A percentile compares a stretch with the other conserved stretches of the same genome.
Evolutionary conservation across 1,284 basidiomycete genomes (phyloP).

Genomic region (Moesziomyces sp.): DNA sequence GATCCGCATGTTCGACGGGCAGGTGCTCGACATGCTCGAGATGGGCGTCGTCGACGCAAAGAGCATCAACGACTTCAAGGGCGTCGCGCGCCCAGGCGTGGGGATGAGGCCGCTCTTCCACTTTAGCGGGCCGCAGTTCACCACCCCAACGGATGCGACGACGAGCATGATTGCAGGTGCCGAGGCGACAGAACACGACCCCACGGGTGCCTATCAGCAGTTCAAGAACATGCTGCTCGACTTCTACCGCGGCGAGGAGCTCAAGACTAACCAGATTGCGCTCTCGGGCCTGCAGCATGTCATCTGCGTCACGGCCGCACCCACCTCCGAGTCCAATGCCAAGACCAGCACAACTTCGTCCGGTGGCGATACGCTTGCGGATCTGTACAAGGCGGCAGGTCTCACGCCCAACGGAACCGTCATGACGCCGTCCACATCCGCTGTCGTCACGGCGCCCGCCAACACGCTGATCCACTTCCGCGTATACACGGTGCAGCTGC

Average conservation of each 20-base stretch:
- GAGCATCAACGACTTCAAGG: slow-evolving; percentile 85
- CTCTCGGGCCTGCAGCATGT: slow-evolving; percentile 87
- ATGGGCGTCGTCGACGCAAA: slow-evolving; percentile 84
- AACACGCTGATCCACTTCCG: slow-evolving; percentile 85
- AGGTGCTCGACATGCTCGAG: slow-evolving; percentile 94
- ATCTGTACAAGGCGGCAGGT: slow-evolving; percentile 58
- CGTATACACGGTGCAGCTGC: slow-evolving; percentile 81
- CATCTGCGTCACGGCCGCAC: slow-evolving; percentile 71
- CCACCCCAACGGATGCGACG: slow-evolving; percentile 66
- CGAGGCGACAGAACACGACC: slow-evolving; percentile 44
- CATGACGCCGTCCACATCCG: slow-evolving; percentile 61
- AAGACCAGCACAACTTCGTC: background rate
- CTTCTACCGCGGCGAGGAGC: slow-evolving; percentile 82
- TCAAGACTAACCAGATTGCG: slow-evolving; percentile 79
- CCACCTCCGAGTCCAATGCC: slow-evolving; percentile 14
- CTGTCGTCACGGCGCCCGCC: slow-evolving; percentile 70
- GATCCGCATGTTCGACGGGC: slow-evolving; percentile 85
- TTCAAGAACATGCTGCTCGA: slow-evolving; percentile 91
- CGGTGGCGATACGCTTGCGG: slow-evolving; percentile 37
- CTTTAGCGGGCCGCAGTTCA: slow-evolving; percentile 77
- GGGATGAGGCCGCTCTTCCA: slow-evolving; percentile 94
- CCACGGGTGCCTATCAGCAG: slow-evolving; percentile 60
- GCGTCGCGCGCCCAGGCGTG: slow-evolving; percentile 86
- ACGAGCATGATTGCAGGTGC: slow-evolving; percentile 35
- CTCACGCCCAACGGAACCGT: slow-evolving; percentile 67